Evolutionary conservation across 352 stramenopile genomes (phyloP).

Genomic region (Chrysophaeum taylorii): DNA sequence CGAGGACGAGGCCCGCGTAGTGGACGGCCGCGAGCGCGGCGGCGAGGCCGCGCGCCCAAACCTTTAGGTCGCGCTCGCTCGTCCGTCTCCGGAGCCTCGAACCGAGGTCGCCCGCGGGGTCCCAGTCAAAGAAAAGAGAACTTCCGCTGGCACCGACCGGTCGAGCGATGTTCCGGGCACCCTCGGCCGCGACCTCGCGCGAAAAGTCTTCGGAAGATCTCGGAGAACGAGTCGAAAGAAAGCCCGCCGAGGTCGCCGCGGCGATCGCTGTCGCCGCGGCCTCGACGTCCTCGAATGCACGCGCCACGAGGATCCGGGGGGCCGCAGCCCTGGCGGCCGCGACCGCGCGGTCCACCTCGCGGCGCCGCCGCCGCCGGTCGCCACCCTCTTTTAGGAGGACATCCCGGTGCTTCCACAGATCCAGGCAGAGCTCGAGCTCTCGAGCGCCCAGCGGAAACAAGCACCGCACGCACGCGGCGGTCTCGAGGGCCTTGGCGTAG

Average conservation of each 20-base stretch:
- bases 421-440: background rate
- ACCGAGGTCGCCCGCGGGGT: background rate
- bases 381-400: background rate
- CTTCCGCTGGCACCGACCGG: no score
- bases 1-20: background rate
- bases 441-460: background rate
- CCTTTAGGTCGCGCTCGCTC: background rate
- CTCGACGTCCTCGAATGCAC: background rate
- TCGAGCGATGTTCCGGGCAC: background rate
- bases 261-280: background rate
- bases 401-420: conserved; percentile 13
- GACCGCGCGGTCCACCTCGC: background rate
- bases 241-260: background rate
- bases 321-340: background rate
- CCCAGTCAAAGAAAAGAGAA: background rate
- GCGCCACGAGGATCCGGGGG: background rate
- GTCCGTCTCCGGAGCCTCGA: background rate
- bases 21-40: background rate
- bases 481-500: no score
- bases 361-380: background rate
- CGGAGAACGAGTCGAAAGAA: no score
- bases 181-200: background rate
- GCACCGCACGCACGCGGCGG: background rate
- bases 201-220: background rate
- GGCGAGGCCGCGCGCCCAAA: background rate